Evolutionary conservation across 495 filamentous ascomycete species (phyloP).

Genomic region (Aspergillus indologenus): DNA sequence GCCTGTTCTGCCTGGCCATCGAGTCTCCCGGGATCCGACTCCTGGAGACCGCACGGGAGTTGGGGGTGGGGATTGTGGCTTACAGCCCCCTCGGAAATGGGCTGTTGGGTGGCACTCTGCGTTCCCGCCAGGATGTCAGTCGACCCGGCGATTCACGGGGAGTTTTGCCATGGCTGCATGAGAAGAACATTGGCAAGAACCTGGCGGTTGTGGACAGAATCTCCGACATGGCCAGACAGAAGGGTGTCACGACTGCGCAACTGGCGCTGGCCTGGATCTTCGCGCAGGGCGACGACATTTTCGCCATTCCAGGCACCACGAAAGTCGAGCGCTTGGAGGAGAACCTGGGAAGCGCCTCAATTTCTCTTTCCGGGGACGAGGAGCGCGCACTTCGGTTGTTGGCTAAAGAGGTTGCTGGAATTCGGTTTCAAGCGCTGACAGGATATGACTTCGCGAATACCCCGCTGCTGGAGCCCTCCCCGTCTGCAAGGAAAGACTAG

Average conservation of each 20-base stretch:
- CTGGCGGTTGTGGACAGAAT: constrained; percentile 44
- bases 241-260: constrained; percentile 47
- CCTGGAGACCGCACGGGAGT: constrained; percentile 56
- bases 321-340: constrained; percentile 54
- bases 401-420: constrained; percentile 13
- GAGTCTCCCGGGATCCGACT: constrained; percentile 49
- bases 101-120: constrained; percentile 48
- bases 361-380: constrained; percentile 16
- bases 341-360: constrained; percentile 37
- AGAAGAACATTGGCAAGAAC: constrained; percentile 53
- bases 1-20: constrained; percentile 56
- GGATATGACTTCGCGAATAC: constrained; percentile 27
- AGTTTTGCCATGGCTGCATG: constrained; percentile 44
- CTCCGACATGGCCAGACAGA: constrained; percentile 41
- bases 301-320: constrained; percentile 61
- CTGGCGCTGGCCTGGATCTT: constrained; percentile 59
- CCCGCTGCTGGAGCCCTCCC: constrained; percentile 14
- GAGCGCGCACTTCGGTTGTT: constrained; percentile 16
- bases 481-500: neutral
- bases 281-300: constrained; percentile 56
- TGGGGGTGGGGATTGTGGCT: constrained; percentile 59
- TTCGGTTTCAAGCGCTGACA: constrained; percentile 21
- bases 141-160: constrained; percentile 37
- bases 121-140: constrained; percentile 44
- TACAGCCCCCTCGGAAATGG: constrained; percentile 62